Conservation (phyloP, 2,329 filamentous ascomycete genomes). For the Fusarium brachygibbosum region DNA sequence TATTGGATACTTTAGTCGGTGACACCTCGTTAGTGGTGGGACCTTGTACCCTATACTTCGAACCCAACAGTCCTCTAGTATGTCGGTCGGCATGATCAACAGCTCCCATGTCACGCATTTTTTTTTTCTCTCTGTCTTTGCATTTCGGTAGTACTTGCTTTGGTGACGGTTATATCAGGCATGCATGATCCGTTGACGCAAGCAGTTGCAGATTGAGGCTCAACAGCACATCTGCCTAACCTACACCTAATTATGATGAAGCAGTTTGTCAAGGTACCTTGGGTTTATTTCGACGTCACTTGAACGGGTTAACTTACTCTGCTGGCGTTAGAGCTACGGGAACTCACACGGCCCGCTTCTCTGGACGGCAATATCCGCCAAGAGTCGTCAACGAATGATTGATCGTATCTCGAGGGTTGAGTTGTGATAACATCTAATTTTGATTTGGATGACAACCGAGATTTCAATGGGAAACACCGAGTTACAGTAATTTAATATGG, state of each 20-base stretch:
- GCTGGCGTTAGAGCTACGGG: constrained; percentile 26
- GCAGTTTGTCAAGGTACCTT: not conserved
- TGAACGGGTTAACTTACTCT: not conserved
- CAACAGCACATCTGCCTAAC: not conserved
- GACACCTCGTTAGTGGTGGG: constrained; percentile 4
- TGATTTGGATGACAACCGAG: not conserved
- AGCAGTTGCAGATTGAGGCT: not conserved
- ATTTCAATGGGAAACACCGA: not conserved
- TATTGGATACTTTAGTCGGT: constrained; percentile 30
- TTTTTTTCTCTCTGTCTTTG: constrained; percentile 1
- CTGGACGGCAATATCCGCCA: constrained; percentile 29
- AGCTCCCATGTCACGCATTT: constrained; percentile 42
- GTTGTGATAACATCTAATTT: not conserved
- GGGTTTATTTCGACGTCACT: constrained; percentile 26
- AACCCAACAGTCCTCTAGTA: constrained; percentile 24
- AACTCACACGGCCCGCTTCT: constrained; percentile 32
- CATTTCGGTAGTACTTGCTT: constrained; percentile 18
- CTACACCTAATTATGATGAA: constrained; percentile 7
- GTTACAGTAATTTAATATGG: too few relatives aligned
- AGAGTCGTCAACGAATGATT: not conserved
- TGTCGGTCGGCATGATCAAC: constrained; percentile 40
- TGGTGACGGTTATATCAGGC: constrained; percentile 22
- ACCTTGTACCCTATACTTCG: constrained; percentile 28
- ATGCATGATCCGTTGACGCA: constrained; percentile 1
- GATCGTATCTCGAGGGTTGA: not conserved